Percentiles rank a stretch among this genome's conserved stretches.
These are phyloP conservation scores for Astrothelium subdiscretum DNA, from an alignment of 495 filamentous ascomycete species.

Conservation along the genomic window DNA sequence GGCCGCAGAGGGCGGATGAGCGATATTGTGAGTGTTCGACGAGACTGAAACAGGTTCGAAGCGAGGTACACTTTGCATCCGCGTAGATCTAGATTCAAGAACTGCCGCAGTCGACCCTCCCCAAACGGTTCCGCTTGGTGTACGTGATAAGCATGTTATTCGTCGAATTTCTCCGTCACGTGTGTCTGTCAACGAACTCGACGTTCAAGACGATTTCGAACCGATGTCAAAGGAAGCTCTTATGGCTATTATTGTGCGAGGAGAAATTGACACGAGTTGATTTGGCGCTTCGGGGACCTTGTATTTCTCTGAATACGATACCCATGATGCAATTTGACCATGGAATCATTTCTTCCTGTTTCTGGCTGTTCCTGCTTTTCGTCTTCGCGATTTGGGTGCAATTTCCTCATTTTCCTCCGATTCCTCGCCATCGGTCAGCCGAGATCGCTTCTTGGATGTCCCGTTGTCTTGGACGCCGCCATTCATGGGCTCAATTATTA, in stretches of 20 bases:
- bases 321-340: neutral
- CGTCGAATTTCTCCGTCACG: constrained; percentile 8
- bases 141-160: constrained; percentile 8
- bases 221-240: constrained; percentile 13
- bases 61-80: too few species aligned
- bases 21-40: too few species aligned
- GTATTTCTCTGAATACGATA: neutral
- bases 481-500: too few species aligned
- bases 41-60: too few species aligned
- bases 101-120: too few species aligned
- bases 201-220: constrained; percentile 9
- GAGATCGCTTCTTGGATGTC: neutral
- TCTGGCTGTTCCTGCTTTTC: neutral
- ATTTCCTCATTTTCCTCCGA: neutral
- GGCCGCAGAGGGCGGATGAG: too few species aligned
- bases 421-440: constrained; percentile 1
- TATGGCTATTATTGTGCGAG: constrained; percentile 13
- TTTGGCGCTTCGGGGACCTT: too few species aligned
- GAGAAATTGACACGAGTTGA: constrained; percentile 9
- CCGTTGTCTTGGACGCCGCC: too few species aligned
- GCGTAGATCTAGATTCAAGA: too few species aligned
- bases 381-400: neutral
- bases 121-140: constrained; percentile 14
- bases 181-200: constrained; percentile 11
- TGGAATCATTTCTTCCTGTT: neutral